Conservation (phyloP, 805 yeast species). For the Danielozyma ontarioensis region DNA sequence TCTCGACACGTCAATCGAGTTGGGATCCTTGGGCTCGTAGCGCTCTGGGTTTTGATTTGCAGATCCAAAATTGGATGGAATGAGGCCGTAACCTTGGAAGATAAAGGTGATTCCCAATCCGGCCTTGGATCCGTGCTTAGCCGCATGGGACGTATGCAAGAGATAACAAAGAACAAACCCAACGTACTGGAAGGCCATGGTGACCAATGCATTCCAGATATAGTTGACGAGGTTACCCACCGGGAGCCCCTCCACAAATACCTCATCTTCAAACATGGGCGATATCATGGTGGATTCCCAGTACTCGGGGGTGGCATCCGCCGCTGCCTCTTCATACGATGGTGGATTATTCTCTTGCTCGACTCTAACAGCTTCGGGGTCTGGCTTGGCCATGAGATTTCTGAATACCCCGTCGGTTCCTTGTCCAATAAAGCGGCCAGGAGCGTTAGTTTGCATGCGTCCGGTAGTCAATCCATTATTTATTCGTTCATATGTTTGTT, state of each 20-base stretch:
- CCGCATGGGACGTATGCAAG: conserved; percentile 94
- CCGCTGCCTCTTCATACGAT: conserved; percentile 90
- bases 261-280: conserved; percentile 80
- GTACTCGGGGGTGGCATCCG: conserved; percentile 92
- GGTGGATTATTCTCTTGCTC: conserved; percentile 63
- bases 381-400: conserved; percentile 88
- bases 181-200: conserved; percentile 88
- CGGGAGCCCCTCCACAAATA: conserved; percentile 91
- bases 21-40: conserved; percentile 31
- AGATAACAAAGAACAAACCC: conserved; percentile 89
- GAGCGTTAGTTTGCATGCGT: conserved; percentile 36
- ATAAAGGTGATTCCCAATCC: conserved; percentile 86
- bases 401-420: conserved; percentile 88
- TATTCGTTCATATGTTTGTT: conserved; percentile 38
- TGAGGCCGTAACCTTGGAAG: conserved; percentile 47
- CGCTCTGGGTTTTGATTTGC: conserved; percentile 28
- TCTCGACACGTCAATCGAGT: conserved; percentile 25
- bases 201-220: conserved; percentile 83
- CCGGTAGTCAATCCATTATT: conserved; percentile 39
- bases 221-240: conserved; percentile 89
- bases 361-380: conserved; percentile 30
- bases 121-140: conserved; percentile 89
- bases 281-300: conserved; percentile 88
- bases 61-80: conserved; percentile 37
- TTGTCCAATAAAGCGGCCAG: conserved; percentile 42